These are phyloP conservation scores for Rhizophagus prolifer DNA, from an alignment of 192 early-diverging fungal genomes.

Conservation along the genomic window DNA sequence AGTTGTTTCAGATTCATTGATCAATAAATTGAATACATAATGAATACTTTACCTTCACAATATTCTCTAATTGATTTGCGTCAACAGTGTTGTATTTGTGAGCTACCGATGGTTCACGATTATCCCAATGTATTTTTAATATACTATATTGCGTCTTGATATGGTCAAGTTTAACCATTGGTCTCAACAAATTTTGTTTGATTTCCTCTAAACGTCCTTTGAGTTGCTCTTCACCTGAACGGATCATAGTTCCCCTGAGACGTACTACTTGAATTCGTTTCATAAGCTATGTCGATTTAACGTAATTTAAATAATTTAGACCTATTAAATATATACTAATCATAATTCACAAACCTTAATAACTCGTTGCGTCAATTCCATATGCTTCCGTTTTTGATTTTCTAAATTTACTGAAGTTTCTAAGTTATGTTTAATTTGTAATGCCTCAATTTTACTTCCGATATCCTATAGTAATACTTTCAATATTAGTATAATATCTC, in stretches of 20 bases:
- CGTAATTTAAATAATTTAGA: not conserved
- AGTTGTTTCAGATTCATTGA: not conserved
- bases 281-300: slow-evolving; percentile 67
- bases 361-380: slow-evolving; percentile 71
- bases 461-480: slow-evolving; percentile 48
- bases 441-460: slow-evolving; percentile 51
- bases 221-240: slow-evolving; percentile 81
- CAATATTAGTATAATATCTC: not conserved
- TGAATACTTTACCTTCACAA: slow-evolving; percentile 47
- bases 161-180: slow-evolving; percentile 78
- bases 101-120: slow-evolving; percentile 38
- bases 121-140: slow-evolving; percentile 69
- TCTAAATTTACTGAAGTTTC: slow-evolving; percentile 72
- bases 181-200: slow-evolving; percentile 69
- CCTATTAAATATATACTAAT: not conserved
- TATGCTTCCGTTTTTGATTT: slow-evolving; percentile 77
- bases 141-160: slow-evolving; percentile 83
- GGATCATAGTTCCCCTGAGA: slow-evolving; percentile 77
- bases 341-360: slow-evolving; percentile 51
- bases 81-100: slow-evolving; percentile 55
- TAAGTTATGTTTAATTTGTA: slow-evolving; percentile 68
- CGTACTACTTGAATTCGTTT: slow-evolving; percentile 81
- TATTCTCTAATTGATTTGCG: slow-evolving; percentile 55
- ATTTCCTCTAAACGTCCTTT: slow-evolving; percentile 73
- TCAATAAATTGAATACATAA: not conserved